Conservation (phyloP, 345 rosid species). For the Syzygium jambos region DNA sequence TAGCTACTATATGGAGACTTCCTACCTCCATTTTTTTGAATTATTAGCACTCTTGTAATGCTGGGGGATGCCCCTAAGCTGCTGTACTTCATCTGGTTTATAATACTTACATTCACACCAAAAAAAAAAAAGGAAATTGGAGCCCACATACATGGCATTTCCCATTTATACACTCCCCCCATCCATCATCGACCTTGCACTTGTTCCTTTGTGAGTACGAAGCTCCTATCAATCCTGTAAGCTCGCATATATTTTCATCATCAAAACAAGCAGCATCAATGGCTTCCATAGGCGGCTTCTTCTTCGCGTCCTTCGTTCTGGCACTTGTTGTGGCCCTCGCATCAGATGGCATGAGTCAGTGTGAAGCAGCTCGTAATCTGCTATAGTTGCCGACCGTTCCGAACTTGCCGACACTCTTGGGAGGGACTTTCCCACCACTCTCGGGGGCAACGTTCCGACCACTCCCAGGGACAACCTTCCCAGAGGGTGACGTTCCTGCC, state of each 20-base stretch:
- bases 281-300: not conserved
- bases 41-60: no score
- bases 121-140: no score
- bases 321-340: not conserved
- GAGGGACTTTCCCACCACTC: not conserved
- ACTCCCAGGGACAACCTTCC: no score
- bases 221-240: not conserved
- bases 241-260: not conserved
- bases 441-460: not conserved
- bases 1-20: no score
- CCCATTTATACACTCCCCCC: not conserved
- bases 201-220: not conserved
- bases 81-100: no score
- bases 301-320: not conserved
- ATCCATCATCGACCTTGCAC: not conserved
- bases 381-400: not conserved
- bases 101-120: no score
- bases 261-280: not conserved
- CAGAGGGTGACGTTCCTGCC: not conserved
- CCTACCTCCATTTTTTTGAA: no score
- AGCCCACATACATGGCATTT: not conserved
- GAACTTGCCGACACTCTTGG: not conserved
- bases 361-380: not conserved
- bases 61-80: no score
- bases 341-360: not conserved